Base-by-base conservation (phyloP, 2,329 filamentous ascomycete species). In the Aphanocladium album region DNA sequence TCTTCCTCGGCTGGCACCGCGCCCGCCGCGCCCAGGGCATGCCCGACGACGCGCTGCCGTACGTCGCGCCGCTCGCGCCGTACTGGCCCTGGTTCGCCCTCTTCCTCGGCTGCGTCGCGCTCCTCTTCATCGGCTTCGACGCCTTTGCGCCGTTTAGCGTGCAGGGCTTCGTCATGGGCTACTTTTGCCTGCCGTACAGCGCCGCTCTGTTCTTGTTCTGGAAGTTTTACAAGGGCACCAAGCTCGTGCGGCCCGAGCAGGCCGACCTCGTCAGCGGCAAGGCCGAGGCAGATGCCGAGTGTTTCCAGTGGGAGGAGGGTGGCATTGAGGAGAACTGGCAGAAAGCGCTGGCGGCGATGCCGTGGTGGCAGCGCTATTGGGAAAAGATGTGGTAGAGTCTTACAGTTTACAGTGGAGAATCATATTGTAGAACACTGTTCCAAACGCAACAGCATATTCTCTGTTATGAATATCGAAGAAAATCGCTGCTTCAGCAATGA, bases 181-280 rank as follows among this genome's bases (percentile, higher is more conserved):
- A 85, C 69, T 82, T 84, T 66, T 79, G 76, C 9, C 72, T 84
- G 33, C 77, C 78, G 5, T 83, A 83, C 65, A 81, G 80, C 57
- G 66, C 80, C 41, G 68, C 77, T 5, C 74, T 91, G 11, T 92
- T 83, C 67, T 30, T 88, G 3, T 80, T 79, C 5, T 91, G 87
- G 84, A 92, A 91, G 73, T 9, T 89, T 1, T 60, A 83, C 65
- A 84, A 87, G 71, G 80, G 78, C 68, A 89, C 87, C 0, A 84
- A 80, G 64, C 78, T 82, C 62, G 72, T 81, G 56, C 77, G 75
- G 51, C 77, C 84, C 1, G 73, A 80, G 21, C 82, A 89, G 57
- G 80, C 85, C 0, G 87, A 91, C 70, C 71, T 90, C 47, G 68
- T 80, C 33, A 82, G 82, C 39, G 86, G 87, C 61, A 75, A 89